These are phyloP conservation scores for Aspergillus steynii DNA, from an alignment of 495 filamentous ascomycete species.

Conservation along the genomic window DNA sequence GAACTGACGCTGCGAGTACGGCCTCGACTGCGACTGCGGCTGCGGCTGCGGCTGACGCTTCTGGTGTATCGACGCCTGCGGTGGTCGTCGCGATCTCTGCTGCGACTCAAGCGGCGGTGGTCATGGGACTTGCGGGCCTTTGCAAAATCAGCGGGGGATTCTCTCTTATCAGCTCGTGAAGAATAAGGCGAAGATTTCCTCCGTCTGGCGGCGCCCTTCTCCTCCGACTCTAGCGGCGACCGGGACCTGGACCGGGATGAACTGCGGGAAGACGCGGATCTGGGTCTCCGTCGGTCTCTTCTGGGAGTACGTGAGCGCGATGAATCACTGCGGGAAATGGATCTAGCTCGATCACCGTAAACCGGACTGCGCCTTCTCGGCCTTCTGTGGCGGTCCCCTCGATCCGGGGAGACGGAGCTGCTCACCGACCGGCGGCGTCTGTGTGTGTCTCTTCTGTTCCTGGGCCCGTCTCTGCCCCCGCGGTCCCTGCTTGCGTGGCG, in stretches of 20 bases:
- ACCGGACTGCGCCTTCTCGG: constrained; percentile 41
- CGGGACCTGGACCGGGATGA: constrained; percentile 45
- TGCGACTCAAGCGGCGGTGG: constrained; percentile 42
- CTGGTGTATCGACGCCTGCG: constrained; percentile 42
- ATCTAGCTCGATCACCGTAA: constrained; percentile 55
- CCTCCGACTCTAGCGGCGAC: constrained; percentile 35
- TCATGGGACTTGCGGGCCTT: constrained; percentile 44
- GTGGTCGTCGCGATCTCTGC: constrained; percentile 30
- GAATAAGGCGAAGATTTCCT: constrained; percentile 45
- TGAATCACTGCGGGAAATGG: constrained; percentile 48
- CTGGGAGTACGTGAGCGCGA: constrained; percentile 65
- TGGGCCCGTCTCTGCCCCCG: constrained; percentile 10
- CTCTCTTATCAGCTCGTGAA: constrained; percentile 40
- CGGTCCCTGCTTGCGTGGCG: constrained; percentile 29
- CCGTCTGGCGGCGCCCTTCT: constrained; percentile 28
- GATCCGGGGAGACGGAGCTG: constrained; percentile 40
- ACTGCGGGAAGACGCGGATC: constrained; percentile 49
- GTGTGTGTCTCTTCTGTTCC: constrained; percentile 4
- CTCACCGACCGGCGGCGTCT: constrained; percentile 38
- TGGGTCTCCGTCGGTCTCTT: constrained; percentile 47
- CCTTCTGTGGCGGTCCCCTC: constrained; percentile 34
- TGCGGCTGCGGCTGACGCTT: constrained; percentile 43
- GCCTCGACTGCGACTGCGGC: constrained; percentile 43
- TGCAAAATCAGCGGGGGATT: constrained; percentile 50
- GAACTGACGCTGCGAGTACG: constrained; percentile 38